phyloP scores from a whole-genome alignment of 805 yeast genomes.

The Monosporozyma siamensis region DNA sequence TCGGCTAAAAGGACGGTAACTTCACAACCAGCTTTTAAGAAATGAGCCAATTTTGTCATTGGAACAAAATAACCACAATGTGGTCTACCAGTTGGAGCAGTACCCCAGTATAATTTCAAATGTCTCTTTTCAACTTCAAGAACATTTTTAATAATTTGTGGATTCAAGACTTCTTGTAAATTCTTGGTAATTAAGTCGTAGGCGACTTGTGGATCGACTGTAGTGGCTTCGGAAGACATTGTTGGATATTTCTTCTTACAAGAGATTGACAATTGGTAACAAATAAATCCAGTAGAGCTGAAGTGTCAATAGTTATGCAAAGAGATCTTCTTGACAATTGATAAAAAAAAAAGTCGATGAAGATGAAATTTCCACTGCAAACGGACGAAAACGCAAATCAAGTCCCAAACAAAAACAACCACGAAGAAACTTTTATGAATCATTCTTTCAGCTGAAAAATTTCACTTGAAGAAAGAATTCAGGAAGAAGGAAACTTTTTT shows the following conservation, averaged over 20 bases:
- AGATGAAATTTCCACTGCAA: no score
- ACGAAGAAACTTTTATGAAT: no score
- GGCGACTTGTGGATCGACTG: constrained; percentile 48
- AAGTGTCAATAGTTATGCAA: no score
- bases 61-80: constrained; percentile 99
- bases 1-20: constrained; percentile 89
- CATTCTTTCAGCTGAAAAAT: no score
- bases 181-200: constrained; percentile 71
- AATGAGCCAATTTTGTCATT: constrained; percentile 92
- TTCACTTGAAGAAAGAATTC: no score
- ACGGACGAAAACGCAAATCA: no score
- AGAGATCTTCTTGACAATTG: no score
- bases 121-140: constrained; percentile 76
- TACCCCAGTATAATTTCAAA: constrained; percentile 92
- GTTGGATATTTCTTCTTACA: background rate
- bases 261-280: no score
- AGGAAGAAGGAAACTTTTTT: no score
- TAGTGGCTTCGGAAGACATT: constrained; percentile 6
- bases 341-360: no score
- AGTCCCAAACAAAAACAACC: no score
- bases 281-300: no score
- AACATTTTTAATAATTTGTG: constrained; percentile 75
- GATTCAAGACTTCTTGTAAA: constrained; percentile 86
- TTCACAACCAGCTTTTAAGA: constrained; percentile 91
- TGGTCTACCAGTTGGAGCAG: constrained; percentile 98